A percentile compares a stretch with the other conserved stretches of the same genome.
Conservation (phyloP, 108 stramenopile genomes). For the Licmophora abbreviata region DNA sequence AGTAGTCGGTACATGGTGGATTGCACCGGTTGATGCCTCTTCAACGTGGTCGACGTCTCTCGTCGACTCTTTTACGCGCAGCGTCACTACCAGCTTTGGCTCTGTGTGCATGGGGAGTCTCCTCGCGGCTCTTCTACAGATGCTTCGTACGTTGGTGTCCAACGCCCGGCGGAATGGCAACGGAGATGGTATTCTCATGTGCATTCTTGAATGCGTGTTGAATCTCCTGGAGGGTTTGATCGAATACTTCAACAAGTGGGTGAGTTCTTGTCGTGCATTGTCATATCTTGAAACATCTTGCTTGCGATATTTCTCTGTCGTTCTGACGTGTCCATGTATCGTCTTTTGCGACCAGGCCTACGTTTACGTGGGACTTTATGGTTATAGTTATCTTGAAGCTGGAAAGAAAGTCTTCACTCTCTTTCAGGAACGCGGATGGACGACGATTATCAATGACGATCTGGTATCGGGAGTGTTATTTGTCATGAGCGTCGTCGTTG, state of each 20-base stretch:
- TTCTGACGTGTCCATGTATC: not conserved
- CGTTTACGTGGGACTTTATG: slow-evolving; percentile 74
- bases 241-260: slow-evolving; percentile 65
- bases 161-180: slow-evolving; percentile 18
- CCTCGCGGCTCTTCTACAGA: slow-evolving; percentile 53
- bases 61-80: slow-evolving; percentile 33
- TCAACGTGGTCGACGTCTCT: slow-evolving; percentile 33
- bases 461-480: slow-evolving; percentile 30
- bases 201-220: slow-evolving; percentile 40
- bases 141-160: slow-evolving; percentile 24
- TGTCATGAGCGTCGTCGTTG: slow-evolving; percentile 43
- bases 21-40: slow-evolving; percentile 42
- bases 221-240: slow-evolving; percentile 28
- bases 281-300: not conserved
- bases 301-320: not conserved
- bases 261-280: slow-evolving; percentile 9
- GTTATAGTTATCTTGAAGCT: slow-evolving; percentile 54
- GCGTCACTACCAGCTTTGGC: slow-evolving; percentile 55
- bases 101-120: slow-evolving; percentile 75
- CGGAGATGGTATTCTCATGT: slow-evolving; percentile 14
- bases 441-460: slow-evolving; percentile 52
- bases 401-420: slow-evolving; percentile 51
- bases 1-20: slow-evolving; percentile 89
- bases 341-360: too few relatives aligned
- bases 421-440: slow-evolving; percentile 55